A percentile compares a stretch with the other conserved stretches of the same genome.
phyloP scores from a whole-genome alignment of 371 early-diverging fungal species.

The Saksenaea oblongispora region DNA sequence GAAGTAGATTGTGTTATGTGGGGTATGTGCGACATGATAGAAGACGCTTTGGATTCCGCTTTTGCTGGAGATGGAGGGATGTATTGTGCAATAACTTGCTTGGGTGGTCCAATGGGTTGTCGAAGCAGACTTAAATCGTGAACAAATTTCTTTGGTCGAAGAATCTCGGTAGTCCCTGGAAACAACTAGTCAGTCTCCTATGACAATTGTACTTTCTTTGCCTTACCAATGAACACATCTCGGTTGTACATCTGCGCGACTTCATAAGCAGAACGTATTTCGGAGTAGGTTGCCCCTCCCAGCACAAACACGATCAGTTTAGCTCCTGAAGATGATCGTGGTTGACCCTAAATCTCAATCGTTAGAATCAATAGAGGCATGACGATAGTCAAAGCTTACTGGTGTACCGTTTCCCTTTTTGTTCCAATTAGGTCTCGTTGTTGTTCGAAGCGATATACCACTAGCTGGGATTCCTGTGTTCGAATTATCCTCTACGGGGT shows the following conservation, averaged over 20 bases:
- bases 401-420: slow-evolving; percentile 25
- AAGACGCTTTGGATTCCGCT: slow-evolving; percentile 13
- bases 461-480: slow-evolving; percentile 36
- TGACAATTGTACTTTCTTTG: not conserved
- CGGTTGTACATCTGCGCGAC: slow-evolving; percentile 66
- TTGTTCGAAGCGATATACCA: slow-evolving; percentile 48
- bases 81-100: slow-evolving; percentile 40
- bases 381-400: slow-evolving; percentile 11
- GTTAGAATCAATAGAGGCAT: not conserved
- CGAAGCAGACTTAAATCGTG: slow-evolving; percentile 55
- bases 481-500: slow-evolving; percentile 37
- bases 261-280: slow-evolving; percentile 88
- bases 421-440: slow-evolving; percentile 46
- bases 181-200: not conserved
- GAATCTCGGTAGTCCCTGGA: slow-evolving; percentile 70
- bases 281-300: slow-evolving; percentile 92
- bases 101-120: slow-evolving; percentile 30
- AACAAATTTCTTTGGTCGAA: slow-evolving; percentile 77
- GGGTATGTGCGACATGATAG: slow-evolving; percentile 21
- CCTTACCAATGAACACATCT: slow-evolving; percentile 80
- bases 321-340: slow-evolving; percentile 28
- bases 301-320: slow-evolving; percentile 77
- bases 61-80: slow-evolving; percentile 34
- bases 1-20: slow-evolving; percentile 4
- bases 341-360: slow-evolving; percentile 14